Conservation (phyloP, 495 filamentous ascomycete genomes). For the Penicillium paradoxum region DNA sequence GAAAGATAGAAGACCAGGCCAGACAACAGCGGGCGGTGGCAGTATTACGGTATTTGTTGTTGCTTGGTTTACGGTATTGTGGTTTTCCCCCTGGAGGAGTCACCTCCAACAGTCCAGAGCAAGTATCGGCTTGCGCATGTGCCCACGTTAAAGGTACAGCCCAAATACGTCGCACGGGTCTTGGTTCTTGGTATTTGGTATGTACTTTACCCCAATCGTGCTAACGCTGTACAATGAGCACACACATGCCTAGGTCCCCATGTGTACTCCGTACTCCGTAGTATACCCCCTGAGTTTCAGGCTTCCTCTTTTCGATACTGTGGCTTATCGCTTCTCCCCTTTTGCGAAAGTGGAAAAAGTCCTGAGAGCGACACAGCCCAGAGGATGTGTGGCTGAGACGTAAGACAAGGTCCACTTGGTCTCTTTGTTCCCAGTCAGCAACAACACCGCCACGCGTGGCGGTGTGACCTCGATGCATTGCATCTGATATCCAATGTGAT, state of each 20-base stretch:
- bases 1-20: slow-evolving; percentile 24
- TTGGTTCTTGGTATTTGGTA: not conserved
- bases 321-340: not conserved
- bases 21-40: slow-evolving; percentile 29
- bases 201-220: not conserved
- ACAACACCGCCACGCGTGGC: slow-evolving; percentile 5
- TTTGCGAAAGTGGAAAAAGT: not conserved
- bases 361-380: not conserved
- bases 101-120: not conserved
- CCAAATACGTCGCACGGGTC: not conserved
- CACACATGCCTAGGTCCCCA: not conserved
- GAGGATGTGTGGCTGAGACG: slow-evolving; percentile 2
- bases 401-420: slow-evolving; percentile 1
- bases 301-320: slow-evolving; percentile 1
- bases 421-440: not conserved
- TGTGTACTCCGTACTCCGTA: not conserved
- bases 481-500: slow-evolving; percentile 2
- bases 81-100: slow-evolving; percentile 3
- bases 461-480: not conserved
- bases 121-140: not conserved
- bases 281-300: slow-evolving; percentile 8
- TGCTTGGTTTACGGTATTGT: slow-evolving; percentile 7
- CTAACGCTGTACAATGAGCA: not conserved
- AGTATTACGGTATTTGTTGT: slow-evolving; percentile 18
- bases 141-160: not conserved